Base-by-base conservation (phyloP, 768 basidiomycete species). In the Tremella yokohamensis region DNA sequence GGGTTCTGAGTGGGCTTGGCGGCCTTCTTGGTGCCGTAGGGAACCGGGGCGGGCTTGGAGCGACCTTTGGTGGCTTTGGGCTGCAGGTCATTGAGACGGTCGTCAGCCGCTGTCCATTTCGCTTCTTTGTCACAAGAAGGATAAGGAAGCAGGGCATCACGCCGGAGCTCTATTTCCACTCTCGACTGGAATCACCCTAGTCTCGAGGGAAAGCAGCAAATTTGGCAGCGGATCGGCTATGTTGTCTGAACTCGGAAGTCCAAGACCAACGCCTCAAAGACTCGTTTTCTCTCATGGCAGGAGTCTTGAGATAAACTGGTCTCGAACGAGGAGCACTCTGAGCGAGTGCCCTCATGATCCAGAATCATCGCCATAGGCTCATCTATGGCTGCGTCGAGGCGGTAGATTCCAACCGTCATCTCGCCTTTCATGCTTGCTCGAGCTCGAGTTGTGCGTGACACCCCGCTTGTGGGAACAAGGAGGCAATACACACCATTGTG, bases 1-100 rank as follows among this genome's bases (percentile, higher is more conserved):
- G 94, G 94, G 83, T 97, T 97, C 82, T 93, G 94, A 57, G 76
- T 65, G 54, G 70, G 58, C 78, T 85, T 85, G 80, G 89, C 89
- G 82, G 82, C 83, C 70, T 69, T 72, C 71, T 86, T 85, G 75
- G 87, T 87, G 70, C 76, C 76, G 71, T 73, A 78, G 66, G 77
- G 77, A 60, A 75, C 70, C 49, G 76, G 49, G 49, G 77, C 77
- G 54, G 75, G 75, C 73, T 66, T 76, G 26, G 73, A 75, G 64
- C 76, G 75, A 75, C 76, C 75, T 69, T 75, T 76, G 58, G 68
- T 66, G 66, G 73, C 75, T 64, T 78, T 78, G 63, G 77, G 77
- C 77, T 77, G 66, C 57, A 66, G 72, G 67, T 76, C 75, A 76
- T 76, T 74, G 75, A 76, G 74, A 70, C 64, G 63, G 56, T 34